phyloP scores from a whole-genome alignment of 73 alveolate species.

The Diophrys appendiculata region DNA sequence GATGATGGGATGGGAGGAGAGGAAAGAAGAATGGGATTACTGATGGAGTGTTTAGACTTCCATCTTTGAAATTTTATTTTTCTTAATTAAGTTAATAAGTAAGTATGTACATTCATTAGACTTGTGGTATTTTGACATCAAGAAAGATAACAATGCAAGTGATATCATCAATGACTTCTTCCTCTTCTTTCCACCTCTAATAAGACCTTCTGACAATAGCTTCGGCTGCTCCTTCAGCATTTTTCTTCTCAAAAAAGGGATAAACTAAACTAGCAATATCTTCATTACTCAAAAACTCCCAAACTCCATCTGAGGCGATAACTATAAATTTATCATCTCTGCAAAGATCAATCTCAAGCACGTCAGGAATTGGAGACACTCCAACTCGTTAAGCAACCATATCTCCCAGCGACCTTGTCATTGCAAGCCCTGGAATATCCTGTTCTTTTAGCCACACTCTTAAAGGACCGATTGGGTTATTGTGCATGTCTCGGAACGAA shows the following conservation, averaged over 20 bases:
- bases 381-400: conserved; percentile 69
- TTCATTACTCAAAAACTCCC: conserved; percentile 27
- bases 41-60: no score
- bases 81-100: no score
- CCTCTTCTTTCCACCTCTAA: conserved; percentile 88
- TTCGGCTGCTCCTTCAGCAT: conserved; percentile 93
- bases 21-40: no score
- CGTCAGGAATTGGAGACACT: conserved; percentile 65
- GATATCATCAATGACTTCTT: conserved; percentile 92
- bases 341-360: conserved; percentile 15
- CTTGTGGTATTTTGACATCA: no score
- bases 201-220: conserved; percentile 82
- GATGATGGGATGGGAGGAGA: no score
- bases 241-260: conserved; percentile 43
- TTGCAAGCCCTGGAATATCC: conserved; percentile 75
- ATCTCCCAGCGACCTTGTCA: conserved; percentile 82
- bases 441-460: conserved; percentile 65
- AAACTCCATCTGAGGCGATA: conserved; percentile 33
- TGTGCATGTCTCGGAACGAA: conserved; percentile 65
- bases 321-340: conserved; percentile 9
- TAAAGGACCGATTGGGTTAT: conserved; percentile 60
- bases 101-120: no score
- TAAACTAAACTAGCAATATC: conserved; percentile 22
- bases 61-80: no score
- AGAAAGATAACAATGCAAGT: conserved; percentile 88